Evolutionary conservation across 768 basidiomycete genomes (phyloP).

Genomic region (Leccinum disarticulatum): DNA sequence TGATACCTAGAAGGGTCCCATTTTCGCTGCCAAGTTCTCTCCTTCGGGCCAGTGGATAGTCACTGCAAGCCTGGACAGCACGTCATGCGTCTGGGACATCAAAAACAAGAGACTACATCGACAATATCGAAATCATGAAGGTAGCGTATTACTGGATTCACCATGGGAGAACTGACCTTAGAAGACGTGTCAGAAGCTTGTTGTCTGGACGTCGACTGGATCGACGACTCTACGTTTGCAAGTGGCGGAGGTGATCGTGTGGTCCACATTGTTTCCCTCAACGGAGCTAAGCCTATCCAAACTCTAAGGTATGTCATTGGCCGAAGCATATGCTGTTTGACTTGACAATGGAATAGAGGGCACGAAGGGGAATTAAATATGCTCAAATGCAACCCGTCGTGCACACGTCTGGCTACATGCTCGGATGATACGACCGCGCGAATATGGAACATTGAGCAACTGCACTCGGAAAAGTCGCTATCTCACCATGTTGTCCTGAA

Average conservation of each 20-base stretch:
- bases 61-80: constrained; percentile 77
- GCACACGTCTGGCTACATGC: constrained; percentile 72
- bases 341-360: constrained; percentile 44
- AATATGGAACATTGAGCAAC: constrained; percentile 66
- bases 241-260: constrained; percentile 70
- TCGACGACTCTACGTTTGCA: constrained; percentile 67
- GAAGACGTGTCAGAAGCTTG: constrained; percentile 48
- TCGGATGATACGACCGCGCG: constrained; percentile 80
- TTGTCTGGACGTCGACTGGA: constrained; percentile 81
- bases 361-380: constrained; percentile 79
- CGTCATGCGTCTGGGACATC: constrained; percentile 78
- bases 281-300: constrained; percentile 52
- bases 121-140: constrained; percentile 66
- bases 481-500: constrained; percentile 40
- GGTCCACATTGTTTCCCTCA: constrained; percentile 61
- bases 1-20: constrained; percentile 59
- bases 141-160: constrained; percentile 36
- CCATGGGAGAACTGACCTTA: constrained; percentile 3
- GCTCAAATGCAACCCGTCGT: constrained; percentile 64
- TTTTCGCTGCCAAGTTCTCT: constrained; percentile 79
- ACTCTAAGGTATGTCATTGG: constrained; percentile 54
- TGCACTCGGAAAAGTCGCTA: constrained; percentile 31
- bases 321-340: neutral
- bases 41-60: constrained; percentile 69
- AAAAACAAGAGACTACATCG: constrained; percentile 55